A percentile compares a stretch with the other conserved stretches of the same genome.
These are phyloP conservation scores for Phytophthora kernoviae DNA, from an alignment of 352 stramenopile genomes.

Conservation along the genomic window DNA sequence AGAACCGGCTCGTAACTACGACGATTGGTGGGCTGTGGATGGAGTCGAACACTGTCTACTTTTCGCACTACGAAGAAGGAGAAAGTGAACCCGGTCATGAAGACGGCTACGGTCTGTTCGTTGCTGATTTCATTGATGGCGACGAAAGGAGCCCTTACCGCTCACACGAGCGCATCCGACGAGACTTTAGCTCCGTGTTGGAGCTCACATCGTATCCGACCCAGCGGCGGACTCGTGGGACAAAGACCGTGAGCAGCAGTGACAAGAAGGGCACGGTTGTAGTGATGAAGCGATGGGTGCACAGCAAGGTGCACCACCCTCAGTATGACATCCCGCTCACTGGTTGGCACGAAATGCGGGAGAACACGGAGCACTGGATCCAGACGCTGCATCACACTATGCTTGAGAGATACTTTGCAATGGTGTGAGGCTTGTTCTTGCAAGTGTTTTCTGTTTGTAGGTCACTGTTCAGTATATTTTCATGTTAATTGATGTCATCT, in stretches of 20 bases:
- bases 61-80: slow-evolving; percentile 36
- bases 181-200: slow-evolving; percentile 38
- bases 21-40: slow-evolving; percentile 27
- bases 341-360: slow-evolving; percentile 31
- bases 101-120: slow-evolving; percentile 31
- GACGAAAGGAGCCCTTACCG: slow-evolving; percentile 50
- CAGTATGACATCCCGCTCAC: slow-evolving; percentile 25
- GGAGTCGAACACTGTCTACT: slow-evolving; percentile 48
- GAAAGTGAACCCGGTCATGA: slow-evolving; percentile 13
- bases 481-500: too few species aligned
- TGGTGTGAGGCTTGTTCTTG: slow-evolving; percentile 7
- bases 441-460: background rate
- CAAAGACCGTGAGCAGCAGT: slow-evolving; percentile 3
- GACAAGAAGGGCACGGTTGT: slow-evolving; percentile 19
- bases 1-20: slow-evolving; percentile 40
- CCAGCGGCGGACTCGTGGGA: slow-evolving; percentile 4
- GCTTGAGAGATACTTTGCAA: slow-evolving; percentile 26
- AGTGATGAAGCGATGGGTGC: slow-evolving; percentile 36
- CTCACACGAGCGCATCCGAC: slow-evolving; percentile 37
- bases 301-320: slow-evolving; percentile 30
- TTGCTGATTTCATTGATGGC: slow-evolving; percentile 43
- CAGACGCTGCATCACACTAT: slow-evolving; percentile 30
- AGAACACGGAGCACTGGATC: slow-evolving; percentile 35
- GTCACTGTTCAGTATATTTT: background rate
- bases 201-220: slow-evolving; percentile 29